Base-by-base conservation (phyloP, 192 early-diverging fungal species). In the Coemansia sp. region DNA sequence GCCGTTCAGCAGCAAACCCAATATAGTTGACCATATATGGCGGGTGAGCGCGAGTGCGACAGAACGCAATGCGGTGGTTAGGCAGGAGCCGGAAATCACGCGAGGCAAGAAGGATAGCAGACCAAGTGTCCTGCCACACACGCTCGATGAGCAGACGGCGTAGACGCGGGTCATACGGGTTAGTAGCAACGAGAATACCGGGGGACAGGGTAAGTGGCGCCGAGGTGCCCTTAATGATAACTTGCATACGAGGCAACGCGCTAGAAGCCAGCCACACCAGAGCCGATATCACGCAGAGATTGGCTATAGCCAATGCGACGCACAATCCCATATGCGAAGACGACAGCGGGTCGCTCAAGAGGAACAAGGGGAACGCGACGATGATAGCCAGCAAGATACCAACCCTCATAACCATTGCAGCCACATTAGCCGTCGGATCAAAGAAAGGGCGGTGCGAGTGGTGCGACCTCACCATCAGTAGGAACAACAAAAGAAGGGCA, bases 51-150 rank as follows among this genome's bases (percentile, higher is more conserved):
- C 65, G 74, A 1, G 84, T 82, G 29, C 79, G 72, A 29, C 77
- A 82, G 75, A 86, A 90, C 23, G 76, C 77, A 19, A 90, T 66
- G 7, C 82, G 76, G 66, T 85, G 85, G 58, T 71, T 74, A 0
- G 74, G 66, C 31, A 87, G 80, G 65, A 89, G 78, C 42, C 87
- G 79, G 71, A 86, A 89, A 55, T 85, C 76, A 23, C 86, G 85
- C 66, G 83, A 84, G 11, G 79, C 85, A 19, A 90, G 69, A 27
- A 90, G 64, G 3, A 86, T 79, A 34, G 86, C 87, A 3, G 87
- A 86, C 89, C 89, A 90, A 14, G 89, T 88, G 36, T 90, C 89
- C 71, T 90, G 89, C 89, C 89, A 90, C 57, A 90, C 84, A 4
- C 89, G 78, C 63, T 85, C 86, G 41, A 84, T 85, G 21, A 89